A percentile compares a stretch with the other conserved stretches of the same genome.
Conservation (phyloP, 208 protist genomes). For the Angomonas ambiguus region DNA sequence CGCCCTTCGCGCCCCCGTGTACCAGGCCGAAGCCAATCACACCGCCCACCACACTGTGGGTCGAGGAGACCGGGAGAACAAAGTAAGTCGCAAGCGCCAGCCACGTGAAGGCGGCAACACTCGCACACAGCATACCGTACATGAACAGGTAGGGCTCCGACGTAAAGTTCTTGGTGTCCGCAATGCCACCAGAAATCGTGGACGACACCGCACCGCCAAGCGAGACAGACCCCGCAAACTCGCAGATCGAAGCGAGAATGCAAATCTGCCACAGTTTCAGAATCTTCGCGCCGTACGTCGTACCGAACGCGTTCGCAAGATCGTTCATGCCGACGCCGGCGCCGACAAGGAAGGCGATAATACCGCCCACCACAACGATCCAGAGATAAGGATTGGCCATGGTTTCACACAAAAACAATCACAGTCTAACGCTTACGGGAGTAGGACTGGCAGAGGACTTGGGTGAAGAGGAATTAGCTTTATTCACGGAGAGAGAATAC, state of each 20-base stretch:
- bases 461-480: too few species aligned
- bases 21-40: slow-evolving; percentile 62
- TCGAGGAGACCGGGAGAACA: slow-evolving; percentile 52
- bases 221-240: slow-evolving; percentile 52
- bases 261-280: slow-evolving; percentile 53
- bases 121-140: slow-evolving; percentile 59
- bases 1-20: slow-evolving; percentile 34
- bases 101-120: slow-evolving; percentile 36
- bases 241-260: slow-evolving; percentile 54
- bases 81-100: slow-evolving; percentile 40
- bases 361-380: slow-evolving; percentile 32
- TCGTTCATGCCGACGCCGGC: slow-evolving; percentile 76
- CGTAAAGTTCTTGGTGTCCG: slow-evolving; percentile 24
- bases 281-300: slow-evolving; percentile 53
- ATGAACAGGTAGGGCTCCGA: slow-evolving; percentile 46
- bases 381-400: slow-evolving; percentile 17
- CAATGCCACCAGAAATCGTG: slow-evolving; percentile 47
- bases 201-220: slow-evolving; percentile 46
- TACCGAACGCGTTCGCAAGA: slow-evolving; percentile 76
- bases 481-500: too few species aligned
- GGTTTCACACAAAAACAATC: too few species aligned
- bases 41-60: slow-evolving; percentile 58
- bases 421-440: too few species aligned
- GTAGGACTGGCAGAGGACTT: too few species aligned
- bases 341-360: slow-evolving; percentile 48